These are phyloP conservation scores for Scedosporium boydii DNA, from an alignment of 2,329 filamentous ascomycete genomes.

Conservation along the genomic window DNA sequence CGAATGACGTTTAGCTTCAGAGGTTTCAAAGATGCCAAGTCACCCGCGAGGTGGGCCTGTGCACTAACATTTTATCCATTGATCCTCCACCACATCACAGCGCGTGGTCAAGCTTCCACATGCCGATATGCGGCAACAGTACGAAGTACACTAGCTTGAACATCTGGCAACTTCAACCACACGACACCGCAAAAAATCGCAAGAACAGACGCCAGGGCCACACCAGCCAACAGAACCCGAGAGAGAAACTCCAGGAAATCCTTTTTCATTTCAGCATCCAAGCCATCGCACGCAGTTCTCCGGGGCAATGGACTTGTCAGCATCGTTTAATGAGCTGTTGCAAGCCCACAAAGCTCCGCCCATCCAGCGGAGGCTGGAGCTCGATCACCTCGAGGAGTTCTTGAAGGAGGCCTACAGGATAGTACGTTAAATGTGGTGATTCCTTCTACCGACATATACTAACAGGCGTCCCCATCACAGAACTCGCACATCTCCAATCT, in stretches of 20 bases:
- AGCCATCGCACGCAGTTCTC: neutral
- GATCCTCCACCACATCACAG: neutral
- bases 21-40: neutral
- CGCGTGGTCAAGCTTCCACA: neutral
- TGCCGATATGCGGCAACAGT: neutral
- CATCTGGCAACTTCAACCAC: neutral
- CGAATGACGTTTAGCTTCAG: no score
- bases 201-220: neutral
- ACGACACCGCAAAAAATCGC: neutral
- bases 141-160: neutral
- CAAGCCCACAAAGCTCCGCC: slow-evolving; percentile 45
- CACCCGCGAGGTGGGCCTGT: neutral
- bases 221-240: neutral
- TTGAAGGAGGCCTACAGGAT: slow-evolving; percentile 91
- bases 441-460: neutral
- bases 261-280: neutral
- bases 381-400: slow-evolving; percentile 67
- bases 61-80: no score
- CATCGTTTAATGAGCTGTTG: slow-evolving; percentile 59
- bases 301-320: slow-evolving; percentile 49
- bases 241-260: neutral
- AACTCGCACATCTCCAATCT: slow-evolving; percentile 78
- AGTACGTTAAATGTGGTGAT: slow-evolving; percentile 38
- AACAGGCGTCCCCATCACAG: slow-evolving; percentile 30
- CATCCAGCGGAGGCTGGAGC: slow-evolving; percentile 30